Percentiles rank a stretch among this genome's conserved stretches.
These are phyloP conservation scores for Pulveroboletus ridleyi DNA, from an alignment of 1,284 basidiomycete genomes.

Conservation along the genomic window DNA sequence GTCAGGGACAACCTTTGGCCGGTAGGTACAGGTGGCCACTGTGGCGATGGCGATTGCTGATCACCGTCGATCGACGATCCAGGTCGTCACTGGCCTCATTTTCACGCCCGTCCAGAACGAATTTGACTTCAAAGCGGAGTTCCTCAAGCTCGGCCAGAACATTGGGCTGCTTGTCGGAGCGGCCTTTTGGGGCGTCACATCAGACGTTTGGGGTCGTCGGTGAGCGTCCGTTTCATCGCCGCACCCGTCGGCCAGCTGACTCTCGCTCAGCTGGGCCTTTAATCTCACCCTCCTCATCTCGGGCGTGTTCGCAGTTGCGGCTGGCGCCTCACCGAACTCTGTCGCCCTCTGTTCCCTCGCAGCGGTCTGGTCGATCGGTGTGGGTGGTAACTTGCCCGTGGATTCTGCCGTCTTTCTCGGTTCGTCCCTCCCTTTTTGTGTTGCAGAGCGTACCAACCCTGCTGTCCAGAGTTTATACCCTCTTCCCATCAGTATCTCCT, in stretches of 20 bases:
- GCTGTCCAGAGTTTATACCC: conserved; percentile 58
- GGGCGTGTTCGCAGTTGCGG: conserved; percentile 69
- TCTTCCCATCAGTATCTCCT: conserved; percentile 68
- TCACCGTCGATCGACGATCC: not conserved
- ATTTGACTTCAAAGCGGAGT: conserved; percentile 58
- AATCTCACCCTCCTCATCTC: conserved; percentile 78
- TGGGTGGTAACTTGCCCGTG: conserved; percentile 78
- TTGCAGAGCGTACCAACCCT: not conserved
- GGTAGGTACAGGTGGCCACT: conserved; percentile 41
- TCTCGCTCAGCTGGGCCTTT: conserved; percentile 62
- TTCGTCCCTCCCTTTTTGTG: conserved; percentile 37
- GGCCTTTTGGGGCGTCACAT: conserved; percentile 65
- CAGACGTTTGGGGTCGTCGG: conserved; percentile 67
- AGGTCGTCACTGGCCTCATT: conserved; percentile 65
- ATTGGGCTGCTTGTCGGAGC: conserved; percentile 73
- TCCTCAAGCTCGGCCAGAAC: conserved; percentile 60
- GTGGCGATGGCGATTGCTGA: not conserved
- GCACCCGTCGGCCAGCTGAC: conserved; percentile 15
- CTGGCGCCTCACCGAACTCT: conserved; percentile 62
- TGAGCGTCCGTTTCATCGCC: conserved; percentile 27
- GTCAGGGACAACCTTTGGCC: conserved; percentile 71
- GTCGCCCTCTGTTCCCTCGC: conserved; percentile 58
- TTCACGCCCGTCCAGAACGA: conserved; percentile 60
- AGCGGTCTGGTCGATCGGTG: conserved; percentile 67
- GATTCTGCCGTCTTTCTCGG: conserved; percentile 83